Percentiles rank a stretch among this genome's conserved stretches.
These are phyloP conservation scores for Coemansia sp. DNA, from an alignment of 192 early-diverging fungal species.

Conservation along the genomic window DNA sequence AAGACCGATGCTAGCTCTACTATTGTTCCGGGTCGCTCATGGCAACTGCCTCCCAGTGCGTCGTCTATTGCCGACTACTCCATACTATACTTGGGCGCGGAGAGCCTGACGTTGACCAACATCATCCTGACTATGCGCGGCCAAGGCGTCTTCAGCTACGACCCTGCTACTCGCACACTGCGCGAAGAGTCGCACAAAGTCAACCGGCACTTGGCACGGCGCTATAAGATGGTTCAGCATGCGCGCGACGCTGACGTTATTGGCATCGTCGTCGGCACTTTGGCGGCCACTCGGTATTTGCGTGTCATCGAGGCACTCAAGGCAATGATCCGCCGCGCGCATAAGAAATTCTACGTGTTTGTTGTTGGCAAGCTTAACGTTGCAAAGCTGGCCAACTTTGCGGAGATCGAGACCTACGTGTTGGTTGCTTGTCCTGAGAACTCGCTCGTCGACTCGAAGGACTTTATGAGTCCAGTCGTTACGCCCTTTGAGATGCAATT, in stretches of 20 bases:
- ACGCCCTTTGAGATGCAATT: constrained; percentile 91
- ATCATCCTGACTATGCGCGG: constrained; percentile 73
- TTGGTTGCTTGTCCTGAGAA: constrained; percentile 95
- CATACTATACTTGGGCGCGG: constrained; percentile 82
- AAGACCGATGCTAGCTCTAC: too few species aligned
- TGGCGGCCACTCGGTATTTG: constrained; percentile 89
- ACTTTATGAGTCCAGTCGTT: constrained; percentile 89
- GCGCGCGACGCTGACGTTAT: constrained; percentile 90
- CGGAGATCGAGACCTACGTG: constrained; percentile 91
- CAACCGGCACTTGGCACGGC: constrained; percentile 61
- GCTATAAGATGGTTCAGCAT: constrained; percentile 85
- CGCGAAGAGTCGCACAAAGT: constrained; percentile 59
- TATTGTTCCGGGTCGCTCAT: constrained; percentile 56
- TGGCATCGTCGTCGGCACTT: constrained; percentile 94
- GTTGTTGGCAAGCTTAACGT: constrained; percentile 94
- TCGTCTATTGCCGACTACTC: constrained; percentile 60
- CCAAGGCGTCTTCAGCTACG: constrained; percentile 63
- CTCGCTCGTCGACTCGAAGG: constrained; percentile 84
- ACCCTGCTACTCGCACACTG: constrained; percentile 57
- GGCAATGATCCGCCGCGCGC: constrained; percentile 63
- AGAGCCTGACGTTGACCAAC: constrained; percentile 82
- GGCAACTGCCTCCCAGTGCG: constrained; percentile 49
- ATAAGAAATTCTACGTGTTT: constrained; percentile 83
- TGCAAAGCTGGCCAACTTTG: constrained; percentile 95
- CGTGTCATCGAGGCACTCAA: constrained; percentile 81